These are phyloP conservation scores for Rhodomyrtus tomentosa DNA, from an alignment of 345 rosid genomes.

Conservation along the genomic window DNA sequence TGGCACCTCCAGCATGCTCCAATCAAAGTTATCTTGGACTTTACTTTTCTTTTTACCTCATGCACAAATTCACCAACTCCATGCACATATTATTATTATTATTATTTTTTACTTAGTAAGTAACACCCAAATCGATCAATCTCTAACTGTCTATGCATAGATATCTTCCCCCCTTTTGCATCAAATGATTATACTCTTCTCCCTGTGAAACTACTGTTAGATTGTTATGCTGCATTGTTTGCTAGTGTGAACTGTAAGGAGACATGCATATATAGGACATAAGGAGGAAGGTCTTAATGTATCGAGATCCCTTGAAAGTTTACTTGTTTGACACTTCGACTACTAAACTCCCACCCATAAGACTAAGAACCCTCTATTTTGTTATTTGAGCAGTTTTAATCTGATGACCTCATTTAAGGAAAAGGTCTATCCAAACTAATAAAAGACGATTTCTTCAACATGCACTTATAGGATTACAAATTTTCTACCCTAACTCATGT, in stretches of 20 bases:
- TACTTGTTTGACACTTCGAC: neutral
- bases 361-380: neutral
- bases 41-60: neutral
- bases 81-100: too few relatives aligned
- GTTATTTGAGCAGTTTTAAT: neutral
- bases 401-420: neutral
- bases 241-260: neutral
- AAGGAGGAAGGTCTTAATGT: neutral
- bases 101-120: neutral
- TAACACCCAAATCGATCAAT: neutral
- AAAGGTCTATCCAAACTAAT: neutral
- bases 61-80: neutral
- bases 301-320: neutral
- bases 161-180: neutral
- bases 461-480: neutral
- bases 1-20: neutral
- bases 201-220: neutral
- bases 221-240: neutral
- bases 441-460: neutral
- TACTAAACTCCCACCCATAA: neutral
- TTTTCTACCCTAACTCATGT: neutral
- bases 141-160: neutral
- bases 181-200: neutral
- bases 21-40: neutral
- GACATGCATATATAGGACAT: neutral